Evolutionary conservation across 1,284 basidiomycete species (phyloP), one percentile per base, ranked within the genome.

Genomic region (Anthracocystis walkeri): DNA sequence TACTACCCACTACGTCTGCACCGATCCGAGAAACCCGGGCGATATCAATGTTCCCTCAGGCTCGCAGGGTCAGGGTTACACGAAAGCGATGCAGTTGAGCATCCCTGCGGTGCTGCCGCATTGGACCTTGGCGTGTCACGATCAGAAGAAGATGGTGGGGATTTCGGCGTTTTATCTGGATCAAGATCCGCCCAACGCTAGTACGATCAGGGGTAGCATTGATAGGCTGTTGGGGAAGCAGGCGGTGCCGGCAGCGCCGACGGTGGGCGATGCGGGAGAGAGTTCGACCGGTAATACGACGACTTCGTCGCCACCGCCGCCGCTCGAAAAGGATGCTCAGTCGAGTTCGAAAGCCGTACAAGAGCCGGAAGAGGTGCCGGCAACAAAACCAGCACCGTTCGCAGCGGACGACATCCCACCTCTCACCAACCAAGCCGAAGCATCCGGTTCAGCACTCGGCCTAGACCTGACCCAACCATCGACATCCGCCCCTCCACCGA

Each of bases 31-130:
- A 20, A 77, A 75, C 35, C 72, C 78, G 20, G 70, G 65, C 7
- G 69, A 69, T 41, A 33, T 46, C 44, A 68, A 68, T 41, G 73
- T 60, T 4, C 55, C 45, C 6, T 54, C 56, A 12, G 71, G 61
- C 18, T 51, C 57, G 20, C 65, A 68, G 40, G 69, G 74, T 4
- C 52, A 58, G 18, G 69, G 62, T 14, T 83, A 80, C 45, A 50
- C 50, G 35, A 84, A 84, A 49, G 83, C 83, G 23, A 74, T 78
- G 72, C 79, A 82, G 62, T 62, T 85, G 57, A 84, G 79, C 64
- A 80, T 85, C 27, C 83, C 83, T 10, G 79, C 83, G 23, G 82
- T 85, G 41, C 65, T 80, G 73, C 83, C 83, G 16, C 81, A 84
- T 60, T 85, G 83, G 83, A 74, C 84, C 60, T 80, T 83, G 67